These are phyloP conservation scores for Sporothrix sp. DNA, from an alignment of 2,329 filamentous ascomycete species.

Conservation along the genomic window DNA sequence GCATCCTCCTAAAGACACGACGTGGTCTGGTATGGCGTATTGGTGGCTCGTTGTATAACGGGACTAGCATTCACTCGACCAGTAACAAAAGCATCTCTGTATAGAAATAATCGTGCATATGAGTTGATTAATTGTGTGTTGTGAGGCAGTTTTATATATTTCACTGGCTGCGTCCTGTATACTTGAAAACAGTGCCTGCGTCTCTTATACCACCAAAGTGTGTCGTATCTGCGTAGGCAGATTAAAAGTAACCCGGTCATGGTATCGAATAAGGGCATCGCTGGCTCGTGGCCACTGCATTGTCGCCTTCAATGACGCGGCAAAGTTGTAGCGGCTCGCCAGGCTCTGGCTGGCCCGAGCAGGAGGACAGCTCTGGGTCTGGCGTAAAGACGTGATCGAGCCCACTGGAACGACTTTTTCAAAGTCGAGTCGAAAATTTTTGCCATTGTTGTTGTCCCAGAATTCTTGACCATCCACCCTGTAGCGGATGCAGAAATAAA, in stretches of 20 bases:
- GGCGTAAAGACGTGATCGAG: neutral
- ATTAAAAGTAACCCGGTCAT: neutral
- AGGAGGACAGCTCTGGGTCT: neutral
- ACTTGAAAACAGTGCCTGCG: neutral
- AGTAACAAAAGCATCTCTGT: too few relatives aligned
- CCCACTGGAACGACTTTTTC: constrained; percentile 39
- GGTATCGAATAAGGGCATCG: neutral
- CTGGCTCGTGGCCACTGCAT: constrained; percentile 45
- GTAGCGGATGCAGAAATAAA: constrained; percentile 88
- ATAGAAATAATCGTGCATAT: neutral
- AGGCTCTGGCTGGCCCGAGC: constrained; percentile 51
- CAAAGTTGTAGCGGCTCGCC: constrained; percentile 73
- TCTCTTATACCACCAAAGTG: too few relatives aligned
- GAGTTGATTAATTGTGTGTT: neutral
- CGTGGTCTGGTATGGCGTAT: neutral
- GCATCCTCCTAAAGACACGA: neutral
- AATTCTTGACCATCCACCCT: constrained; percentile 74
- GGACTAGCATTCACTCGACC: too few relatives aligned
- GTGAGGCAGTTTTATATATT: neutral
- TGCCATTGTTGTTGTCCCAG: constrained; percentile 85
- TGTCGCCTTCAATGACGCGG: constrained; percentile 74
- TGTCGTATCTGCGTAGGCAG: neutral
- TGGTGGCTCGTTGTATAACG: neutral
- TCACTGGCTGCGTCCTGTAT: neutral
- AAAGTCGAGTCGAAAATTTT: constrained; percentile 94